Evolutionary conservation across 768 basidiomycete species (phyloP), one percentile per base, ranked within the genome.

Genomic region (Austroboletus festivus): DNA sequence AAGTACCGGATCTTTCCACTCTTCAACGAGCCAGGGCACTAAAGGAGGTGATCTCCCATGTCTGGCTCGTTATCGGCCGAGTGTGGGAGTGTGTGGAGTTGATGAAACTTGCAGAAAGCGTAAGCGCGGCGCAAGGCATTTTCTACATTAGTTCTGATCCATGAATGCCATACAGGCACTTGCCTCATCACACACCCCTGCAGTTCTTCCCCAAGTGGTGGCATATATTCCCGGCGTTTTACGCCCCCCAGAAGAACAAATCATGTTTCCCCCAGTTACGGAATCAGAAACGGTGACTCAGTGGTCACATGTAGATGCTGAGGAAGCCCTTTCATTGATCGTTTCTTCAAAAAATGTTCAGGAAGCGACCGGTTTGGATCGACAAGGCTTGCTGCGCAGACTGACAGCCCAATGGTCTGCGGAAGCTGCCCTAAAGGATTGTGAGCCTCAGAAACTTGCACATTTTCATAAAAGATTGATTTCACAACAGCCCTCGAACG

Each of bases 341-440:
- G 73, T 78, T 11, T 73, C 76, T 3, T 76, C 73, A 49, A 59
- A 63, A 42, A 72, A 64, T 22, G 75, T 90, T 3, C 85, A 84
- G 55, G 77, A 79, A 48, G 79, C 82, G 8, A 81, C 83, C 18
- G 81, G 82, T 20, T 65, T 87, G 50, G 83, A 89, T 56, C 72
- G 73, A 44, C 71, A 81, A 38, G 67, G 66, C 3, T 64, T 93
- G 33, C 53, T 77, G 31, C 76, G 75, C 33, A 75, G 80, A 41
- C 70, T 91, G 23, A 74, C 76, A 5, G 59, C 62, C 4, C 69
- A 71, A 22, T 96, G 93, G 93, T 81, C 85, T 5, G 78, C 86
- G 8, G 82, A 91, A 46, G 68, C 73, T 11, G 91, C 91, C 22
- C 68, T 93, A 35, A 79, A 73, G 58, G 82, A 89, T 50, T 86